Conservation (phyloP, 108 stramenopile genomes). For the Skeletonema costatum region DNA sequence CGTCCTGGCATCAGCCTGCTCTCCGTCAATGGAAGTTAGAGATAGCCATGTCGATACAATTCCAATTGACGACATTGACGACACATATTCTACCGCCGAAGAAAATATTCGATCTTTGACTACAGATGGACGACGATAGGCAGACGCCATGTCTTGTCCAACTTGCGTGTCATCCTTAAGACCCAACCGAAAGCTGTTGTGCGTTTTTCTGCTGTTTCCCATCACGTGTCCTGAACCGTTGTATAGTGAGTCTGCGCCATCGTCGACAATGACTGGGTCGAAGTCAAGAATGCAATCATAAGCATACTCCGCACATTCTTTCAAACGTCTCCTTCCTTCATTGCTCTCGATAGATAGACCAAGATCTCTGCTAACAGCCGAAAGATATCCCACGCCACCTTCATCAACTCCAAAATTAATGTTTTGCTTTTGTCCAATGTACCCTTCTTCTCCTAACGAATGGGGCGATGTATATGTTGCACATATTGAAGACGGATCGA, state of each 20-base stretch:
- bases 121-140: constrained; percentile 29
- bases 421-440: neutral
- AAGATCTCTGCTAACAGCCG: constrained; percentile 42
- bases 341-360: constrained; percentile 35
- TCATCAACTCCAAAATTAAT: constrained; percentile 28
- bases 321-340: constrained; percentile 15
- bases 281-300: constrained; percentile 42
- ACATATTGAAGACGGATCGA: constrained; percentile 38
- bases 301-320: constrained; percentile 22
- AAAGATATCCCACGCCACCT: constrained; percentile 45
- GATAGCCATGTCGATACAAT: constrained; percentile 43
- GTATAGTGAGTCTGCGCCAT: neutral
- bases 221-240: neutral
- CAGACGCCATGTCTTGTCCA: constrained; percentile 3
- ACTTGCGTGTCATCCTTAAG: constrained; percentile 28
- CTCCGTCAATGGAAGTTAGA: neutral
- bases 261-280: constrained; percentile 17
- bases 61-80: constrained; percentile 33
- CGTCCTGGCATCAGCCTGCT: constrained; percentile 7
- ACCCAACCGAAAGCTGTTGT: constrained; percentile 3
- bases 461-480: constrained; percentile 35
- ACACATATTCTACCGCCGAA: constrained; percentile 32
- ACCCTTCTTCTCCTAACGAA: neutral
- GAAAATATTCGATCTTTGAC: constrained; percentile 43
- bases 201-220: constrained; percentile 10